Base-by-base conservation (phyloP, 2,329 filamentous ascomycete genomes). In the Fusarium domesticum region DNA sequence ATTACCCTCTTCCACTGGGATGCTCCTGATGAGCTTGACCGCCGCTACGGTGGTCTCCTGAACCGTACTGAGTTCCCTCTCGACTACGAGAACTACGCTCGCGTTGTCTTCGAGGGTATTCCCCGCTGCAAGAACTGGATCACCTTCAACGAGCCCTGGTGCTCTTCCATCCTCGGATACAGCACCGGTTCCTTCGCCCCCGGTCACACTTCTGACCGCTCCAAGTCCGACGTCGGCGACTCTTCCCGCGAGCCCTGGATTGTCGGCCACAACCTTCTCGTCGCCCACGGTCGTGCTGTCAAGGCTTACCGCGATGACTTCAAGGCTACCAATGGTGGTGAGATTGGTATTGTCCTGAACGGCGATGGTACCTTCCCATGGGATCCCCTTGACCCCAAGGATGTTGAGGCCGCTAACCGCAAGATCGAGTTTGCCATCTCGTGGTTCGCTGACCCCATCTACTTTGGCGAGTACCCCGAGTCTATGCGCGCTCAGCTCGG, bases 1-100 rank as follows among this genome's bases (percentile, higher is more conserved):
- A 80, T 95, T 60, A 95, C 89, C 4, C 74, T 95, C 14, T 88
- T 86, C 67, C 89, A 95, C 69, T 95, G 89, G 89, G 89, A 95
- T 70, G 76, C 93, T 7, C 89, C 89, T 3, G 82, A 89, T 57
- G 84, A 72, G 47, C 75, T 95, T 16, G 80, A 95, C 60, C 81
- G 85, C 72, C 82, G 87, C 47, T 95, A 95, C 65, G 85, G 86
- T 18, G 89, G 89, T 16, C 76, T 90, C 43, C 70, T 93, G 56
- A 89, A 90, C 75, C 84, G 87, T 64, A 75, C 83, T 34, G 89
- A 95, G 70, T 95, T 93, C 66, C 82, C 87, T 3, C 78, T 84
- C 46, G 89, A 95, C 70, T 95, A 83, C 63, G 84, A 85, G 57
- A 72, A 85, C 68, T 95, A 91, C 63, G 85, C 89, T 8, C 82